Percentiles rank a stretch among this genome's conserved stretches.
Evolutionary conservation across 1,139 yeast genomes (phyloP).

Genomic region (Scheffersomyces quercinus): DNA sequence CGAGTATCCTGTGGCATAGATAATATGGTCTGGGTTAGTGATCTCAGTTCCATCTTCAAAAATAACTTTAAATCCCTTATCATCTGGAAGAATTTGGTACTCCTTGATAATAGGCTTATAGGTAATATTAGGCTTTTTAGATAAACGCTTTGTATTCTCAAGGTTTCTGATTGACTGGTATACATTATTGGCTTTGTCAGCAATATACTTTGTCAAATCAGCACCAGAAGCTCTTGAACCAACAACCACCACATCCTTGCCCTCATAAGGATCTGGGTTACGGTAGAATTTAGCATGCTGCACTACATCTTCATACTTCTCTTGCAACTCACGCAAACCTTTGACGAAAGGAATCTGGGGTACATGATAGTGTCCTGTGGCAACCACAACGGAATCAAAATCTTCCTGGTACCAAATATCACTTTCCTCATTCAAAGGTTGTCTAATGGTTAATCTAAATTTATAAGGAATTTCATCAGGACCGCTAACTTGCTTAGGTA

Average conservation of each 20-base stretch:
- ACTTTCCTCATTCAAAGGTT: slow-evolving; percentile 14
- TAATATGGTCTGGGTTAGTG: slow-evolving; percentile 32
- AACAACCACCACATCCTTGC: slow-evolving; percentile 35
- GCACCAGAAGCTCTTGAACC: slow-evolving; percentile 50
- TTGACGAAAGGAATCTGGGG: slow-evolving; percentile 49
- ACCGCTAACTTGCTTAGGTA: slow-evolving; percentile 13
- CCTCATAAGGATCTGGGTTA: slow-evolving; percentile 23
- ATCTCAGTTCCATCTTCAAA: slow-evolving; percentile 31
- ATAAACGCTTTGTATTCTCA: slow-evolving; percentile 12
- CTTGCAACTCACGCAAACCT: slow-evolving; percentile 37
- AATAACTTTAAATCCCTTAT: slow-evolving; percentile 21
- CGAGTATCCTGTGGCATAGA: slow-evolving; percentile 48
- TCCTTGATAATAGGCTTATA: slow-evolving; percentile 26
- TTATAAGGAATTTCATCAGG: slow-evolving; percentile 17
- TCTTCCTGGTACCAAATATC: slow-evolving; percentile 38
- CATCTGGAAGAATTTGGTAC: slow-evolving; percentile 18
- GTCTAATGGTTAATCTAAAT: slow-evolving; percentile 34
- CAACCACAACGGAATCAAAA: slow-evolving; percentile 53
- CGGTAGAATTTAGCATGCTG: slow-evolving; percentile 47
- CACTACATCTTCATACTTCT: slow-evolving; percentile 25
- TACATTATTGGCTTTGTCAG: slow-evolving; percentile 23
- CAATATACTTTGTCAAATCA: slow-evolving; percentile 34
- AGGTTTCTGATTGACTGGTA: slow-evolving; percentile 30
- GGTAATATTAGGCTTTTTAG: slow-evolving; percentile 20
- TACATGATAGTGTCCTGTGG: slow-evolving; percentile 56